These are phyloP conservation scores for Xylaria longipes DNA, from an alignment of 495 filamentous ascomycete genomes.

Conservation along the genomic window DNA sequence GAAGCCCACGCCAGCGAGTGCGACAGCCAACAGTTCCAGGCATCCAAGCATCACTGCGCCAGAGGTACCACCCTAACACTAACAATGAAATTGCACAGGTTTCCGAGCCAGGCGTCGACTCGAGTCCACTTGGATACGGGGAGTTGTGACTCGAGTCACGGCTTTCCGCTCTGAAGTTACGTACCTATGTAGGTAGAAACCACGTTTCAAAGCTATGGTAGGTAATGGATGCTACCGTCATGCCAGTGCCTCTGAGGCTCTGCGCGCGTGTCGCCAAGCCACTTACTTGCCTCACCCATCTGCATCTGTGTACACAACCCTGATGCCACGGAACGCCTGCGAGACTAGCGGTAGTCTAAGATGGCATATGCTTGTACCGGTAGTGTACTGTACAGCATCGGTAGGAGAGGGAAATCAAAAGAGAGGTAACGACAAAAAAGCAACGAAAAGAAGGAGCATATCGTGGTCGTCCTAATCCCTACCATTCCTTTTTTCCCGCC, in stretches of 20 bases:
- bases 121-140: background rate
- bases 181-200: background rate
- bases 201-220: background rate
- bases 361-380: too few relatives aligned
- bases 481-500: conserved; percentile 5
- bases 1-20: background rate
- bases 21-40: background rate
- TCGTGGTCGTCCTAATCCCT: background rate
- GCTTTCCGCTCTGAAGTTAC: background rate
- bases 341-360: background rate
- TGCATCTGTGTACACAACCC: background rate
- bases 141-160: background rate
- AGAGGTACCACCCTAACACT: background rate
- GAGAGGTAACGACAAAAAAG: background rate
- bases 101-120: background rate
- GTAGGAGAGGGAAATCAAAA: background rate
- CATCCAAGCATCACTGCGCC: background rate
- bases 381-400: background rate
- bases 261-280: conserved; percentile 8
- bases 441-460: background rate
- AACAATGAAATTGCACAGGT: background rate
- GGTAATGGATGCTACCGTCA: background rate
- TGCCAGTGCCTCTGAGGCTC: conserved; percentile 5
- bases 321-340: background rate
- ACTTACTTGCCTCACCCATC: background rate